Evolutionary conservation across 495 filamentous ascomycete genomes (phyloP).

Genomic region (Aspergillus biplanus): DNA sequence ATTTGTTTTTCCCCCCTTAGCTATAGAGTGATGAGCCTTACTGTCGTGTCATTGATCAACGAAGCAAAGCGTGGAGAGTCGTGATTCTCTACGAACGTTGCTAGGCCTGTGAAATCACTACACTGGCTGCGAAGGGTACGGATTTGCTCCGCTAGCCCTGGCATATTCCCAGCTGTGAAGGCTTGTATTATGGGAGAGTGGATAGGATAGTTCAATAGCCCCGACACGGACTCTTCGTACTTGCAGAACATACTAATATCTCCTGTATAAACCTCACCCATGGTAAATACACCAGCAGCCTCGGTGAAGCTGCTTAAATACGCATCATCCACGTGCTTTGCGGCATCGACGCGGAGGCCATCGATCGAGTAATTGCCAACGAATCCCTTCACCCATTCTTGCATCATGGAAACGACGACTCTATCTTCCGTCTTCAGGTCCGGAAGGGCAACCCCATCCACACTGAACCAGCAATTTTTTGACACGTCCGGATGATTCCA

Average conservation of each 20-base stretch:
- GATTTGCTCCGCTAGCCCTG: conserved; percentile 54
- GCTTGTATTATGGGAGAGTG: conserved; percentile 57
- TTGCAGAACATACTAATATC: conserved; percentile 9
- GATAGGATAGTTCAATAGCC: conserved; percentile 39
- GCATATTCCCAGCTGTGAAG: conserved; percentile 58
- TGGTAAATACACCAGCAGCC: conserved; percentile 17
- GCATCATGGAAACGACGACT: conserved; percentile 52
- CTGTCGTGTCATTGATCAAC: conserved; percentile 15
- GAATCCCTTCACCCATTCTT: conserved; percentile 62
- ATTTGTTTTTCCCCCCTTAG: background rate
- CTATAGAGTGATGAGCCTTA: background rate
- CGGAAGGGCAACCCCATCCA: conserved; percentile 58
- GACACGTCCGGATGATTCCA: conserved; percentile 20
- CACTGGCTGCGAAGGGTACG: conserved; percentile 48
- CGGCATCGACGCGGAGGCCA: conserved; percentile 69
- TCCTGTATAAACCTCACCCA: conserved; percentile 19
- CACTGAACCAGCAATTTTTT: conserved; percentile 60
- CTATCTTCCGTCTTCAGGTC: conserved; percentile 64
- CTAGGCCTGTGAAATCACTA: conserved; percentile 55
- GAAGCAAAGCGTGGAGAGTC: conserved; percentile 63
- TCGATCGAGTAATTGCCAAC: conserved; percentile 69
- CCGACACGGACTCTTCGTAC: conserved; percentile 14
- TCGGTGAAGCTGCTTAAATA: conserved; percentile 12
- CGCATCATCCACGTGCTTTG: conserved; percentile 47
- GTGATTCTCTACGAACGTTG: conserved; percentile 73